A percentile compares a stretch with the other conserved stretches of the same genome.
These are phyloP conservation scores for Paracorniculantispora psalliotae DNA, from an alignment of 2,329 filamentous ascomycete species.

Conservation along the genomic window DNA sequence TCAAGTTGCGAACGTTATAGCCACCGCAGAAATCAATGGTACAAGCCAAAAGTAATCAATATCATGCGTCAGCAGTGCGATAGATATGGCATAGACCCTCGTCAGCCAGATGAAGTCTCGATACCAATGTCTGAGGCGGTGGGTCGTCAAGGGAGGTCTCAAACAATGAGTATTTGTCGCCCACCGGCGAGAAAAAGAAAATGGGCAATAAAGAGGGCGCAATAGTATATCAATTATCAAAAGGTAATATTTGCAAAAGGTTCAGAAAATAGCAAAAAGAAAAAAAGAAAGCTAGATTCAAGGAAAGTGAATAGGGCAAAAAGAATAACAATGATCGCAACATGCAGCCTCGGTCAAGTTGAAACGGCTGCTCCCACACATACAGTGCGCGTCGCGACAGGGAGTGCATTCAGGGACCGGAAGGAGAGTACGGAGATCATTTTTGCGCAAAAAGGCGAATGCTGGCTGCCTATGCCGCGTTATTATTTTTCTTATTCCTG, in stretches of 20 bases:
- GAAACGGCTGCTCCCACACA: neutral
- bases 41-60: neutral
- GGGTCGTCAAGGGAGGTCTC: neutral
- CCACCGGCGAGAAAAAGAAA: neutral
- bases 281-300: neutral
- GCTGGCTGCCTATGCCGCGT: neutral
- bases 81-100: neutral
- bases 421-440: neutral
- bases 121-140: neutral
- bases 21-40: too few species aligned
- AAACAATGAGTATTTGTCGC: neutral
- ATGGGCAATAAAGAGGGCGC: neutral
- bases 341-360: neutral
- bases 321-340: neutral
- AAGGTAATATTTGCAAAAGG: neutral
- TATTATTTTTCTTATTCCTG: too few species aligned
- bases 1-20: too few species aligned
- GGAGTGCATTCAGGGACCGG: neutral
- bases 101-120: neutral
- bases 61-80: neutral
- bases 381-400: neutral
- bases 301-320: neutral
- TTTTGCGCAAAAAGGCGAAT: neutral
- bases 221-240: neutral
- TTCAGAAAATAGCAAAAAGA: neutral